Conservation (phyloP, 1,139 yeast genomes). For the Saccharomyces uvarum region DNA sequence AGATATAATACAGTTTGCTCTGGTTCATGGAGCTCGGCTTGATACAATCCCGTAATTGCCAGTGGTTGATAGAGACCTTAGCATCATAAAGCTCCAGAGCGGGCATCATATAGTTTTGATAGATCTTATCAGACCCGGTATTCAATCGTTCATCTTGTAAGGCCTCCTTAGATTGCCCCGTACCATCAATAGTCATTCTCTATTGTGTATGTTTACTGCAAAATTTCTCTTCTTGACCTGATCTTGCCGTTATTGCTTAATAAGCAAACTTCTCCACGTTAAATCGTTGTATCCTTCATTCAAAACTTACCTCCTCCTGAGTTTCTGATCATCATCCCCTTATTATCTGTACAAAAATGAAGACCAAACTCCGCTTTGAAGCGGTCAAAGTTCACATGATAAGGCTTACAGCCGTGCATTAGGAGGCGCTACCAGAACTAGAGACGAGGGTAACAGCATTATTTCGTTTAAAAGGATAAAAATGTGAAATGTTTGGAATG, state of each 20-base stretch:
- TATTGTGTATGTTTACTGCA: neutral
- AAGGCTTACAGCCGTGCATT: neutral
- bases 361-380: neutral
- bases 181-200: constrained; percentile 19
- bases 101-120: constrained; percentile 31
- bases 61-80: constrained; percentile 47
- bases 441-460: neutral
- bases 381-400: neutral
- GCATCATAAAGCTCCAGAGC: constrained; percentile 29
- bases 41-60: constrained; percentile 80
- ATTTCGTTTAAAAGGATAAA: neutral
- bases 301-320: neutral
- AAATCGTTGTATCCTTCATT: neutral
- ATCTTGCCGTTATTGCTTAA: neutral
- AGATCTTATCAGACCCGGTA: constrained; percentile 28
- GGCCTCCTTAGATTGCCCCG: constrained; percentile 9
- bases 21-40: constrained; percentile 38
- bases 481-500: constrained; percentile 8
- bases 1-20: constrained; percentile 43
- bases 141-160: constrained; percentile 18
- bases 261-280: neutral
- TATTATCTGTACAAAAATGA: neutral
- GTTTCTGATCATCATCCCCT: neutral
- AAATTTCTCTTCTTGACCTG: neutral
- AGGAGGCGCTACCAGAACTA: neutral